Base-by-base conservation (phyloP, 2,329 filamentous ascomycete species). In the Aspergillus quadricinctus region DNA sequence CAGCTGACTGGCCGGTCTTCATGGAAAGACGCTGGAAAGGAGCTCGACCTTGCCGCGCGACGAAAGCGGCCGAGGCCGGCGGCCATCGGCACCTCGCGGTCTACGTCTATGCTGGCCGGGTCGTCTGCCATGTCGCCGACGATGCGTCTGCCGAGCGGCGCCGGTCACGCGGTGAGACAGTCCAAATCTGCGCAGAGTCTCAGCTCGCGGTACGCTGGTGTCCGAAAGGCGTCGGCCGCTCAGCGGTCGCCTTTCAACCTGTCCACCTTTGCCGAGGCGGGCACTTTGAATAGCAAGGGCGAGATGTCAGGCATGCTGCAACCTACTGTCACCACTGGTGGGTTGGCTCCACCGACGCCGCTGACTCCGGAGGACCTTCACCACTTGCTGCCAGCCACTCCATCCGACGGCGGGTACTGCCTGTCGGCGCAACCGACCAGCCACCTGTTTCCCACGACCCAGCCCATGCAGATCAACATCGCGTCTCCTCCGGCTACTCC, bases 211-310 rank as follows among this genome's bases (percentile, higher is more conserved):
- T 79, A 77, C 61, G 74, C 76, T 0, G 77, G 78, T 50, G 71
- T 80, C 28, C 69, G 78, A 21, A 80, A 80, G 61, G 66, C 73
- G 5, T 77, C 75, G 23, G 72, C 73, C 45, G 69, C 75, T 48
- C 78, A 78, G 51, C 71, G 76, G 28, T 80, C 78, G n/a, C 78
- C 78, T 23, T 66, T 79, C 37, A 77, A 75, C 48, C 69, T 78
- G 50, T 67, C 74, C 19, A 75, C 69, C 5, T 79, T 79, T 60
- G 68, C 75, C n/a, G 77, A 80, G 52, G 66, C 74, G 6, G 74
- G 72, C 19, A 68, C 68, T 35, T 64, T 73, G 58, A 69, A 70
- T 11, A 61, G 65, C 46, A 75, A 70, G 57, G 64, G 70, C 9
- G 70, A 74, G 48, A 67, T 72, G 57, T 66, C 65, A 29, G 61